Conservation (phyloP, 208 protist species). For the Naegleria fowleri region DNA sequence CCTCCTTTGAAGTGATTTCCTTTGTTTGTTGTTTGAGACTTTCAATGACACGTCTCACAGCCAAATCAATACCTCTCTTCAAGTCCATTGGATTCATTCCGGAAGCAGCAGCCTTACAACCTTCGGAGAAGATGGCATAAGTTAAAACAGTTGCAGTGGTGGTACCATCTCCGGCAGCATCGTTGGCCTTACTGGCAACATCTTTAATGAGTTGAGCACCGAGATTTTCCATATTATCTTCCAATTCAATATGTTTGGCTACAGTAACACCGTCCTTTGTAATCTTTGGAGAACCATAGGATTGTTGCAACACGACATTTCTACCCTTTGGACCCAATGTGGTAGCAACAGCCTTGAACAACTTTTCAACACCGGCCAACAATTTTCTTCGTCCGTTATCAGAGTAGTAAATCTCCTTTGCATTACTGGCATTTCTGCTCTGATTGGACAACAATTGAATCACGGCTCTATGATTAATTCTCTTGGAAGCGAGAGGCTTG, state of each 20-base stretch:
- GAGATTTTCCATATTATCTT: slow-evolving; percentile 94
- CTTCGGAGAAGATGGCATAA: slow-evolving; percentile 93
- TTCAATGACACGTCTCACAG: slow-evolving; percentile 79
- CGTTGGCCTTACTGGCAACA: slow-evolving; percentile 96
- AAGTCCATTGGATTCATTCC: slow-evolving; percentile 99
- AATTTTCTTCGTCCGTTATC: slow-evolving; percentile 83
- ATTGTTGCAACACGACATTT: slow-evolving; percentile 97
- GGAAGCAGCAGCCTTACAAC: slow-evolving; percentile 88
- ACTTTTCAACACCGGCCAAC: slow-evolving; percentile 87
- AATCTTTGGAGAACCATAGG: slow-evolving; percentile 96
- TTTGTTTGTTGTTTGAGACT: slow-evolving; percentile 80
- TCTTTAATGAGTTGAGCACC: slow-evolving; percentile 92
- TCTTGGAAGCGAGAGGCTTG: background rate
- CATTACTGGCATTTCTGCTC: background rate
- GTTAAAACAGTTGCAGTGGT: slow-evolving; percentile 98
- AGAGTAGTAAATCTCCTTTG: slow-evolving; percentile 92
- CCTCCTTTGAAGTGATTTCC: slow-evolving; percentile 84
- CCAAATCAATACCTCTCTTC: slow-evolving; percentile 92
- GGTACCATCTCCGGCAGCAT: slow-evolving; percentile 95
- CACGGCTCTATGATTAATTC: background rate
- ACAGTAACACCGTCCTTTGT: slow-evolving; percentile 99
- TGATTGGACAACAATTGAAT: background rate
- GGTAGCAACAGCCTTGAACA: slow-evolving; percentile 91
- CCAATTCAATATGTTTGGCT: slow-evolving; percentile 97
- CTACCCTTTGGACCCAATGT: slow-evolving; percentile 97